Evolutionary conservation across 2,329 filamentous ascomycete species (phyloP).

Genomic region (Mycosphaerella sp.): DNA sequence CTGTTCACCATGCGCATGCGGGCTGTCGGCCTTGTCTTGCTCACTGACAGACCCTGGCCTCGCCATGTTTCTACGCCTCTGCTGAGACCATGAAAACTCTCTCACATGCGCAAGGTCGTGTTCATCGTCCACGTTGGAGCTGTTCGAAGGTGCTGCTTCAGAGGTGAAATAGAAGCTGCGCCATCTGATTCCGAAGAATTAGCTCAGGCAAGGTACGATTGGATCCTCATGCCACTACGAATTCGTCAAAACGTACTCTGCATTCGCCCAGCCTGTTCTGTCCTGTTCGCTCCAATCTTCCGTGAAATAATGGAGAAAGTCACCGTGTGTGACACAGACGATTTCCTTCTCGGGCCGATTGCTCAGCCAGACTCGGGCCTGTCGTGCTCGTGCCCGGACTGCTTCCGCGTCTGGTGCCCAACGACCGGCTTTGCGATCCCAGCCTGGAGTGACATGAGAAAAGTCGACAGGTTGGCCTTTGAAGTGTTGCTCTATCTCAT

Average conservation of each 20-base stretch:
- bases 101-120: conserved; percentile 29
- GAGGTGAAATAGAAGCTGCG: conserved; percentile 59
- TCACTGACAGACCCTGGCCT: neutral
- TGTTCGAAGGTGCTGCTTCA: neutral
- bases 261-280: conserved; percentile 67
- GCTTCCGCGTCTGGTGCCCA: conserved; percentile 46
- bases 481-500: conserved; percentile 56
- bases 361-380: conserved; percentile 54
- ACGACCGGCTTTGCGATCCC: conserved; percentile 60
- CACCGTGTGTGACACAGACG: conserved; percentile 71
- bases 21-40: neutral
- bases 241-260: conserved; percentile 54
- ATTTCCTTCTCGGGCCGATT: conserved; percentile 57
- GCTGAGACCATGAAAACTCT: conserved; percentile 25
- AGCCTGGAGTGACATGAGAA: conserved; percentile 52
- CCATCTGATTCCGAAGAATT: neutral
- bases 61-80: neutral
- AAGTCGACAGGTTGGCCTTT: conserved; percentile 58
- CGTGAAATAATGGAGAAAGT: conserved; percentile 77
- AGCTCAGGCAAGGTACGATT: neutral
- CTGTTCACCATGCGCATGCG: neutral
- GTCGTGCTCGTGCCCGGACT: conserved; percentile 56
- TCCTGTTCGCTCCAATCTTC: conserved; percentile 66
- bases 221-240: too few species aligned
- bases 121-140: conserved; percentile 31